Percentiles rank a stretch among this genome's conserved stretches.
Conservation (phyloP, 1,139 yeast genomes). For the Candida sanyaensis region DNA sequence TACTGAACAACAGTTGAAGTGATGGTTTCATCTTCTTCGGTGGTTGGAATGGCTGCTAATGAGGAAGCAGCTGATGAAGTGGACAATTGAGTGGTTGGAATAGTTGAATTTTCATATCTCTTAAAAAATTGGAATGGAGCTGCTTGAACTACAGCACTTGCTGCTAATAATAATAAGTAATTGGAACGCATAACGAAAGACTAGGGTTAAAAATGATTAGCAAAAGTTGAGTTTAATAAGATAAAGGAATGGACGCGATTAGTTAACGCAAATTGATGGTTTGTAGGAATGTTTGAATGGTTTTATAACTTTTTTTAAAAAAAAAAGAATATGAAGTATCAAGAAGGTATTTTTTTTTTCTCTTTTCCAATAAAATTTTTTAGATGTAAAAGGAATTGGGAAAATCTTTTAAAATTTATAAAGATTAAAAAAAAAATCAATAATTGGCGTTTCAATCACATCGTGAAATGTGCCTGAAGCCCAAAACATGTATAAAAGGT, state of each 20-base stretch:
- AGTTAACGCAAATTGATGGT: constrained; percentile 42
- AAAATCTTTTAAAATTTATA: constrained; percentile 2
- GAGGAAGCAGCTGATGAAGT: constrained; percentile 2
- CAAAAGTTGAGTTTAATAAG: constrained; percentile 7
- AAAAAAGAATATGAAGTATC: not conserved
- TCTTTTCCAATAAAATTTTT: not conserved
- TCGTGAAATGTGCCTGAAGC: not conserved
- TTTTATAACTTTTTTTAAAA: constrained; percentile 1
- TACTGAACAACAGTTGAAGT: constrained; percentile 26
- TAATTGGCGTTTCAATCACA: constrained; percentile 4
- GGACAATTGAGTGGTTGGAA: constrained; percentile 5
- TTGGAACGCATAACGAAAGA: constrained; percentile 17
- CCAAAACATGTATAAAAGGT: not conserved
- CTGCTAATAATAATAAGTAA: constrained; percentile 19
- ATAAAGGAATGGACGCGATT: constrained; percentile 44
- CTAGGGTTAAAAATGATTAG: not conserved
- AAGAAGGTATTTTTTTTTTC: constrained; percentile 1
- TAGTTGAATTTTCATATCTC: constrained; percentile 17
- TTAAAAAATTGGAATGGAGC: constrained; percentile 21
- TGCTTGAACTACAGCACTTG: constrained; percentile 20
- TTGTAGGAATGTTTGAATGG: not conserved
- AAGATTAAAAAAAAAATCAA: not conserved
- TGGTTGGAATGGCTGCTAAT: not conserved
- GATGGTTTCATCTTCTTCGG: constrained; percentile 13
- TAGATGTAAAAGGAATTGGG: not conserved